phyloP scores from a whole-genome alignment of 495 filamentous ascomycete species.

The Viridothelium virens region DNA sequence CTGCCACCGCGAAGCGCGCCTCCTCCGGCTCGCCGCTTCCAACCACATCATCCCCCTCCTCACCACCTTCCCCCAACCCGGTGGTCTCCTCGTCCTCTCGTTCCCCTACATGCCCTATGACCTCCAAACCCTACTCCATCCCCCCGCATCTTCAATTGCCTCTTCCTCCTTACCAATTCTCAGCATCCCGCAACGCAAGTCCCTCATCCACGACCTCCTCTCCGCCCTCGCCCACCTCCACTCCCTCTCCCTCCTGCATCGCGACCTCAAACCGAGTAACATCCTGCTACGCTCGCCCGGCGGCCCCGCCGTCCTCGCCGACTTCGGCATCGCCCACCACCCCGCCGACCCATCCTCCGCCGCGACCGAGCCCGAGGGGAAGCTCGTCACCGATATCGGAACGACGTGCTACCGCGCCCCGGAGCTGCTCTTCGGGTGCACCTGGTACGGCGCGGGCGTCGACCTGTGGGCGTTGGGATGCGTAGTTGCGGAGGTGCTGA shows the following conservation, averaged over 20 bases:
- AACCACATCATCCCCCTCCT: constrained; percentile 58
- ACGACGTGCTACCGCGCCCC: constrained; percentile 86
- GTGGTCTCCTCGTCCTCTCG: constrained; percentile 62
- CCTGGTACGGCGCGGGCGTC: constrained; percentile 56
- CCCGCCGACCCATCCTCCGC: constrained; percentile 47
- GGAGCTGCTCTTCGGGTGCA: constrained; percentile 81
- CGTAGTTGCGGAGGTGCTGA: constrained; percentile 61
- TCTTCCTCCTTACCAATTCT: constrained; percentile 36
- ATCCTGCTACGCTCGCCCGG: constrained; percentile 60
- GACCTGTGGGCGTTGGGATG: constrained; percentile 90
- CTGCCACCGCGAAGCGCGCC: constrained; percentile 64
- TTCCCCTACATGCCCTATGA: constrained; percentile 78
- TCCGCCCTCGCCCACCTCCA: constrained; percentile 66
- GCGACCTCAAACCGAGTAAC: constrained; percentile 90
- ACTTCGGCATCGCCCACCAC: constrained; percentile 90
- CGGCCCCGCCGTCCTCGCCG: constrained; percentile 70
- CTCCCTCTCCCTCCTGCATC: constrained; percentile 68
- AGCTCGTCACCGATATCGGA: constrained; percentile 85
- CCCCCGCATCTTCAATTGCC: constrained; percentile 26
- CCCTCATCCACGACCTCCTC: constrained; percentile 60
- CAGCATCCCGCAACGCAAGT: constrained; percentile 38
- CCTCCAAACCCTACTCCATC: constrained; percentile 54
- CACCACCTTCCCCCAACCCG: constrained; percentile 61
- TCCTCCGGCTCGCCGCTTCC: constrained; percentile 49
- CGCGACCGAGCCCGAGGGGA: constrained; percentile 49